These are phyloP conservation scores for Phytopythium kandeliae DNA, from an alignment of 352 stramenopile genomes.

Conservation along the genomic window DNA sequence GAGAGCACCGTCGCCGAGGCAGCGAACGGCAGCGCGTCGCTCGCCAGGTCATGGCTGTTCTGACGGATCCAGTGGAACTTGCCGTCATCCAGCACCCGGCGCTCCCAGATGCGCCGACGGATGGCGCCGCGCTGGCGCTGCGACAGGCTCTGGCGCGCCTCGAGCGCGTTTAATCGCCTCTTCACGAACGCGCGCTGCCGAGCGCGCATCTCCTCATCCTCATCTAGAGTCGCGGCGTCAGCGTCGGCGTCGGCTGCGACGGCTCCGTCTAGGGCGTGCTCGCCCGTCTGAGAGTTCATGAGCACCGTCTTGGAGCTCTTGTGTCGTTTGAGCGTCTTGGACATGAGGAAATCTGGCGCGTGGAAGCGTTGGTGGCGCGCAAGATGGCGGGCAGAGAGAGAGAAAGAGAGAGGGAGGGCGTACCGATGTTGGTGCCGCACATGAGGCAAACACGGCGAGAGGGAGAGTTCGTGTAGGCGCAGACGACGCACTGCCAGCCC, in stretches of 20 bases:
- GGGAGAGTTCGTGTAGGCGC: constrained; percentile 44
- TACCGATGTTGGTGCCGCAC: constrained; percentile 46
- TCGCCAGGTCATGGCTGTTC: constrained; percentile 41
- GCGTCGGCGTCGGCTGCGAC: constrained; percentile 8
- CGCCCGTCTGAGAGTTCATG: constrained; percentile 13
- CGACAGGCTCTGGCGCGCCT: constrained; percentile 49
- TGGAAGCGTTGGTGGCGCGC: constrained; percentile 42
- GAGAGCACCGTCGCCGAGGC: constrained; percentile 8
- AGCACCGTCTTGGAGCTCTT: constrained; percentile 57
- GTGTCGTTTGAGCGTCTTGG: constrained; percentile 23
- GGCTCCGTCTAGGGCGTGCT: constrained; percentile 11
- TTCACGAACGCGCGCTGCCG: constrained; percentile 61
- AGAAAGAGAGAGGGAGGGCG: constrained; percentile 3
- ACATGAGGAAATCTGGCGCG: constrained; percentile 2
- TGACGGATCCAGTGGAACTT: constrained; percentile 75
- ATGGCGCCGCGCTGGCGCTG: constrained; percentile 65
- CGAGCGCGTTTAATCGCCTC: constrained; percentile 63
- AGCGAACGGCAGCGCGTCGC: constrained; percentile 13
- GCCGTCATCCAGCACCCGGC: constrained; percentile 45
- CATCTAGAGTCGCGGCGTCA: constrained; percentile 9
- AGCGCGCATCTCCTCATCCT: constrained; percentile 29
- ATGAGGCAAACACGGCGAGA: constrained; percentile 48
- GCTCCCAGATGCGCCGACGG: constrained; percentile 56
- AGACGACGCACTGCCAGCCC: constrained; percentile 70
- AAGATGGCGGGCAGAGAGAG: constrained; percentile 48